Conservation (phyloP, 2,329 filamentous ascomycete species). For the Ascosphaera apis region DNA sequence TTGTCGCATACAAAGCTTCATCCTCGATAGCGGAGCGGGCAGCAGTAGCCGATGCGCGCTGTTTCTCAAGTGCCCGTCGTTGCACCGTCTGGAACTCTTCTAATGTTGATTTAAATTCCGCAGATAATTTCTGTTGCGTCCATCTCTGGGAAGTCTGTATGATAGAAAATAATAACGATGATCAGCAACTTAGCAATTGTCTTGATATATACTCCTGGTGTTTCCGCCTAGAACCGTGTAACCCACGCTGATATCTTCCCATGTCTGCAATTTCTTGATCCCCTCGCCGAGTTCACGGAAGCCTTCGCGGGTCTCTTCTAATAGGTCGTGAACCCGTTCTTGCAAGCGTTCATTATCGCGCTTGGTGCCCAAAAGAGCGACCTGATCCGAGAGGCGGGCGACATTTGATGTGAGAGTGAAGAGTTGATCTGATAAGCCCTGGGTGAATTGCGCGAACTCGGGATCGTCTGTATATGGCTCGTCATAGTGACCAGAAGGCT, state of each 20-base stretch:
- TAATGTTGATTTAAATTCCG: constrained; percentile 74
- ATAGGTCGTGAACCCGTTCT: constrained; percentile 67
- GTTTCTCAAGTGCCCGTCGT: constrained; percentile 71
- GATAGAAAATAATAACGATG: constrained; percentile 4
- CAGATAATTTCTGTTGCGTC: constrained; percentile 81
- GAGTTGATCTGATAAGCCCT: constrained; percentile 64
- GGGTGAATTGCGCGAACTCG: constrained; percentile 65
- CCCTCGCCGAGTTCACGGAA: constrained; percentile 89
- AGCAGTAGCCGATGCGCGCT: constrained; percentile 64
- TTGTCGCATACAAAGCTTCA: constrained; percentile 14
- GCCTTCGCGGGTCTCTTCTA: constrained; percentile 64
- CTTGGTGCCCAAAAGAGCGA: constrained; percentile 67
- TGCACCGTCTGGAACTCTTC: constrained; percentile 87
- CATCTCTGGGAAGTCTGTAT: constrained; percentile 77
- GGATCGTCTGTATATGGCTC: constrained; percentile 73
- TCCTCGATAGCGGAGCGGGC: constrained; percentile 59
- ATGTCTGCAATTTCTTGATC: constrained; percentile 74
- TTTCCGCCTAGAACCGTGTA: not conserved
- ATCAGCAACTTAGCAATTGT: not conserved
- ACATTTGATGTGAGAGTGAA: constrained; percentile 80
- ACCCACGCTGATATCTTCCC: constrained; percentile 58
- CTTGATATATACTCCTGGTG: not conserved
- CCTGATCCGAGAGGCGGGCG: constrained; percentile 59
- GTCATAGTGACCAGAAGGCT: constrained; percentile 45
- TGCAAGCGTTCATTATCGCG: constrained; percentile 78